Conservation (phyloP, 306 rosid genomes). For the Urtica urens region DNA sequence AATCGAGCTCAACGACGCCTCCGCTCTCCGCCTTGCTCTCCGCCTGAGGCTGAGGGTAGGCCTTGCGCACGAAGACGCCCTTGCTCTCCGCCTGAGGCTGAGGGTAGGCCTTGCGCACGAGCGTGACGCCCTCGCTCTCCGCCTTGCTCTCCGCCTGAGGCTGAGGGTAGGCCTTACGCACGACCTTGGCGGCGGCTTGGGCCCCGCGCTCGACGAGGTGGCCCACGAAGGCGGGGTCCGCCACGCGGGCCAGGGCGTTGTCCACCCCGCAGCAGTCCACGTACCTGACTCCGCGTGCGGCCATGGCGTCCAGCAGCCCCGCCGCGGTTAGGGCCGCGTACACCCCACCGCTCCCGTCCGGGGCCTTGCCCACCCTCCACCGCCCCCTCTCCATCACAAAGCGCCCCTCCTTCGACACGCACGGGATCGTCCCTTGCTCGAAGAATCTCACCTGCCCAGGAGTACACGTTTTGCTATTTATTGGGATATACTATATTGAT, state of each 20-base stretch:
- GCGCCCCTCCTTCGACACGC: conserved; percentile 91
- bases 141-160: too few relatives aligned
- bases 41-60: conserved; percentile 89
- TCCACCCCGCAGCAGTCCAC: conserved; percentile 98
- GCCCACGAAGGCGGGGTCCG: conserved; percentile 91
- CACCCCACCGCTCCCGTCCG: conserved; percentile 98
- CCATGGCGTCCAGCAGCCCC: conserved; percentile 81
- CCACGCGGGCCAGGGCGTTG: conserved; percentile 92
- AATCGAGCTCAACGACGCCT: conserved; percentile 78
- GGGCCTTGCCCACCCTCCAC: conserved; percentile 96
- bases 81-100: conserved; percentile 99
- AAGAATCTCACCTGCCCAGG: conserved; percentile 89
- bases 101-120: conserved; percentile 59
- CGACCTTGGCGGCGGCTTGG: conserved; percentile 89
- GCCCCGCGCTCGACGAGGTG: conserved; percentile 92
- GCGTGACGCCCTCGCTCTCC: not conserved
- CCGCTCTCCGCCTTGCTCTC: conserved; percentile 92
- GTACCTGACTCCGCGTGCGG: conserved; percentile 74
- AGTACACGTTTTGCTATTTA: too few relatives aligned
- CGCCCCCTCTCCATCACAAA: conserved; percentile 88
- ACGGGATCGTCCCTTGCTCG: conserved; percentile 95
- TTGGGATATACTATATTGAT: not conserved
- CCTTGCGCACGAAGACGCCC: conserved; percentile 92
- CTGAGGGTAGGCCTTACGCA: conserved; percentile 60
- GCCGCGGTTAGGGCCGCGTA: conserved; percentile 81